These are phyloP conservation scores for Auxenochlorella pyrenoidosa DNA, from an alignment of 139 green algal species.

Conservation along the genomic window DNA sequence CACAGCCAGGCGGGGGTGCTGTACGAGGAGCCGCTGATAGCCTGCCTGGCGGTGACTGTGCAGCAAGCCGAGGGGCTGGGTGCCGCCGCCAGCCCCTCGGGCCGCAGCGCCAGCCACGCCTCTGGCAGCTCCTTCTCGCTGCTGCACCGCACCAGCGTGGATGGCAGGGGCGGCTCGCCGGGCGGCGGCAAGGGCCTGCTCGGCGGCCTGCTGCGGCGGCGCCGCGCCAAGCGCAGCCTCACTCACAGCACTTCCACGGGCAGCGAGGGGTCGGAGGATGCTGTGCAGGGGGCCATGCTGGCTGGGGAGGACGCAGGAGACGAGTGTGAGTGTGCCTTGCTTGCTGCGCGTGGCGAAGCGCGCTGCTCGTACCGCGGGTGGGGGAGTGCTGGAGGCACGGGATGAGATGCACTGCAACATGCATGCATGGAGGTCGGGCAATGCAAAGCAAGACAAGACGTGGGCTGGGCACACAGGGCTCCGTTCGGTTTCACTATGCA, in stretches of 20 bases:
- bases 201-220: background rate
- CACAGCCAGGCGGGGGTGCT: constrained; percentile 13
- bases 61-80: background rate
- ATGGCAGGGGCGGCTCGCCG: background rate
- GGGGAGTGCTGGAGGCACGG: too few species aligned
- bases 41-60: constrained; percentile 38
- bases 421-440: too few species aligned
- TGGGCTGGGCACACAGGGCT: too few species aligned
- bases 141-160: background rate
- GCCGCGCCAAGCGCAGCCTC: background rate
- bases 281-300: background rate
- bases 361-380: background rate
- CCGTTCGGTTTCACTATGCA: too few species aligned
- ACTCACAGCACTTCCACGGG: background rate
- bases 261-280: background rate
- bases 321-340: constrained; percentile 12
- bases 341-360: background rate
- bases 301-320: background rate
- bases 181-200: background rate
- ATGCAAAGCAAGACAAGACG: too few species aligned
- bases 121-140: background rate
- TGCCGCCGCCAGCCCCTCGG: background rate
- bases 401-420: too few species aligned
- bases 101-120: background rate
- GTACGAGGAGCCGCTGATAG: constrained; percentile 45